A percentile compares a stretch with the other conserved stretches of the same genome.
Conservation (phyloP, 1,284 basidiomycete genomes). For the Pseudozyma hubeiensis region DNA sequence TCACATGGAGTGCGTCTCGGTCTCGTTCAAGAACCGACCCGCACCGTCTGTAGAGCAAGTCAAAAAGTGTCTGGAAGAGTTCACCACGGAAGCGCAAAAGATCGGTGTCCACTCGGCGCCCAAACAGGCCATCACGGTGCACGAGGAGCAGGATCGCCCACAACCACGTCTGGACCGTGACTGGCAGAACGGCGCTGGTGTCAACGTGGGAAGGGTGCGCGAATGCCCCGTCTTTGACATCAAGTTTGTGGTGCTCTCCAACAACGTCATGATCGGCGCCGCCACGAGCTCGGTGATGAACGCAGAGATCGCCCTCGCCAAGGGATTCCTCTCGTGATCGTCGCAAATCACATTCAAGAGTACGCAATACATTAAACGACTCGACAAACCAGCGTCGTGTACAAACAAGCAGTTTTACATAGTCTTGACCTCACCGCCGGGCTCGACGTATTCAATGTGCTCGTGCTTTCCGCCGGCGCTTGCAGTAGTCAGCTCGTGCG, state of each 20-base stretch:
- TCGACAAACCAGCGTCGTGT: too few relatives aligned
- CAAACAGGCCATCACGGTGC: slow-evolving; percentile 85
- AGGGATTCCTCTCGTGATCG: slow-evolving; percentile 72
- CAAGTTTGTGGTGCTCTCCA: slow-evolving; percentile 87
- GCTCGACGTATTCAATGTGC: too few relatives aligned
- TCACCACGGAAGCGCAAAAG: slow-evolving; percentile 82
- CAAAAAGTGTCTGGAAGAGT: slow-evolving; percentile 81
- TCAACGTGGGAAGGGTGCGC: slow-evolving; percentile 89
- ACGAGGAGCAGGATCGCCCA: slow-evolving; percentile 91
- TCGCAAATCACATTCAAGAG: neutral
- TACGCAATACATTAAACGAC: too few relatives aligned
- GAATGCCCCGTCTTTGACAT: slow-evolving; percentile 88
- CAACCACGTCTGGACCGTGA: slow-evolving; percentile 93
- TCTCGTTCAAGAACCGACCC: slow-evolving; percentile 83
- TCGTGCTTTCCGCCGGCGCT: too few relatives aligned
- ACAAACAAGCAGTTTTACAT: too few relatives aligned
- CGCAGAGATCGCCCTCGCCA: slow-evolving; percentile 90
- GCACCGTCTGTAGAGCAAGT: slow-evolving; percentile 89
- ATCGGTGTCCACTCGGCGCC: slow-evolving; percentile 88
- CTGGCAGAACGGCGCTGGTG: slow-evolving; percentile 90
- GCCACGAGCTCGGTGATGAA: slow-evolving; percentile 98
- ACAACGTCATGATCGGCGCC: slow-evolving; percentile 96
- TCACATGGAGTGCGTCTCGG: slow-evolving; percentile 86
- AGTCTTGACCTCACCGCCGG: too few relatives aligned
- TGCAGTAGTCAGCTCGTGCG: too few relatives aligned